Base-by-base conservation (phyloP, 2,329 filamentous ascomycete genomes). In the Diaporthe vaccinii region DNA sequence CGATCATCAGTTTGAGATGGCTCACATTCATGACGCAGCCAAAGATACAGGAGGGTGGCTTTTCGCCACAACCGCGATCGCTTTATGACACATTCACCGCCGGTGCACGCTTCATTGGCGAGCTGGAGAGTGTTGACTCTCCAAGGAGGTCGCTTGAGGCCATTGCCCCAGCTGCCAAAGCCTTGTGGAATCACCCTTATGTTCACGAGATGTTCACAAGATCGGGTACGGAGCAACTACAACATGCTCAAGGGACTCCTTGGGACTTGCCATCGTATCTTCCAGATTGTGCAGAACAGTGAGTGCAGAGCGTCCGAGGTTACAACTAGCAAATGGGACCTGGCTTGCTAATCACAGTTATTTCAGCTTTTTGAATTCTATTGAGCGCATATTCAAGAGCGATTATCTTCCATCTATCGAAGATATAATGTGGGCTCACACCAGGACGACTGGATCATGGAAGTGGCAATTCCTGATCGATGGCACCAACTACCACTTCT, bases 401-500 rank as follows among this genome's bases (percentile, higher is more conserved):
- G 34, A 44, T 49, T 71, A 71, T n/a, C 6, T 58, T 12, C 68
- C 68, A 20, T 71, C 68, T 15, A 4, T 44, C n/a, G 51, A 57
- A 46, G 68, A 71, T 31, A 31, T 71, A 14, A 39, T 71, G 14
- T 71, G 68, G 53, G 22, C 68, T 15, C 55, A 58, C 15, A 58
- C 25, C n/a, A n/a, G 20, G 20, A 71, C 68, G 2, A 71, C 51
- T 1, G 39, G 68, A 22, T 36, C 31, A 1, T 57, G 41, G 25
- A 51, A 58, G 17, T 71, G 31, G n/a, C 39, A 20, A 22, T 71
- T 57, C 2, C 12, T 41, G 6, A 44, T 46, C 17, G 31, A 46
- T 20, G 53, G 34, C n/a, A 17, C 10, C 6, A 22, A 12, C 1
- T 71, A 71, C 15, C 36, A 58, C 7, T 31, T 44, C 36, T 55